Base-by-base conservation (phyloP, 1,284 basidiomycete genomes). In the Malassezia furfur region DNA sequence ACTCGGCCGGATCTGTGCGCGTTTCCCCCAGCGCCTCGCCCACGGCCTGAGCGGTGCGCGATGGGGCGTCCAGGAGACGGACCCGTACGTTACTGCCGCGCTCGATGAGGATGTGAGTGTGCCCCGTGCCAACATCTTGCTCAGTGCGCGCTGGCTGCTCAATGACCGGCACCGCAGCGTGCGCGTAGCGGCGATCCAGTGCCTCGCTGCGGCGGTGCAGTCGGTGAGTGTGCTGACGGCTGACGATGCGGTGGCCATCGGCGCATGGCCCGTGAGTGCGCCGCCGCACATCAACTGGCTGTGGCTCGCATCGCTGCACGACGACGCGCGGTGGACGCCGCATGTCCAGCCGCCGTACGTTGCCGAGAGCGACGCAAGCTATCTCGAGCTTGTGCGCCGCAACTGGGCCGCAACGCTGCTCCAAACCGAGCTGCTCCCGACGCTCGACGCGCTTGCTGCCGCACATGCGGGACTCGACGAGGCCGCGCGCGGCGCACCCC, bases 1-100 rank as follows among this genome's bases (percentile, higher is more conserved):
- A 0, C 77, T 94, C 0, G 80, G 80, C 0, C 80, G 81, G 28
- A 81, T 91, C 39, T 56, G 57, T 48, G 45, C 56, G n/a, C 30
- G 37, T 2, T 43, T 62, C 17, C 61, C 64, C 10, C 25, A 31
- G 41, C 35, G 22, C 11, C 41, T 49, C 21, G 22, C 45, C 2
- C 2, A 10, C 34, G 21, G 17, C 10, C 9, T 4, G 12, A 0
- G 14, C 15, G 17, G 30, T 43, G 35, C 6, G 22, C 40, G 30
- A 25, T 25, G 12, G 6, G 28, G 6, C 6, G n/a, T 5, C 31
- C 4, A 2, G 21, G 30, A 19, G 11, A 25, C 36, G 28, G 48
- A 30, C 6, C 36, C 30, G n/a, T 17, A 17, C 1, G 21, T 22
- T 11, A 5, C 8, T 5, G 32, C 25, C 2, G 48, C 41, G 10